Percentiles rank a stretch among this genome's conserved stretches.
phyloP scores from a whole-genome alignment of 106 monocot genomes.

The Dioscorea zingiberensis region DNA sequence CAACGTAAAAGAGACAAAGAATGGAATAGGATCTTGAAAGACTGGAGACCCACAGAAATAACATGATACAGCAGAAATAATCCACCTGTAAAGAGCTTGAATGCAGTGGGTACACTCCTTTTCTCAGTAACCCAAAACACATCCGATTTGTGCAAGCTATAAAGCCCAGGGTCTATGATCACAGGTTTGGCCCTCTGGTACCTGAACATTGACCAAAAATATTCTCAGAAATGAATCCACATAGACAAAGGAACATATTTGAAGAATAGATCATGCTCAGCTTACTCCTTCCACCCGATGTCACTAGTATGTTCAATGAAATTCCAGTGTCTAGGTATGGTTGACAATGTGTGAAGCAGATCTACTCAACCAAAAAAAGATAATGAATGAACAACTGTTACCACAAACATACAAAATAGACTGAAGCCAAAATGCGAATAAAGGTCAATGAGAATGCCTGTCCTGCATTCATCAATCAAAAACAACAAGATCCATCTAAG shows the following conservation, averaged over 20 bases:
- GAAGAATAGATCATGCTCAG: neutral
- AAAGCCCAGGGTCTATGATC: slow-evolving; percentile 64
- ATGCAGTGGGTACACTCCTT: slow-evolving; percentile 58
- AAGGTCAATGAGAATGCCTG: neutral
- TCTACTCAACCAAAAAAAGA: slow-evolving; percentile 19
- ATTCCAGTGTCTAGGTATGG: slow-evolving; percentile 51
- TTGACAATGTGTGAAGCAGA: slow-evolving; percentile 43
- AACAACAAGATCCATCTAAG: too few relatives aligned
- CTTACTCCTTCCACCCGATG: slow-evolving; percentile 65
- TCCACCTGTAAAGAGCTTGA: slow-evolving; percentile 72
- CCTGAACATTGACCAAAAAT: slow-evolving; percentile 15
- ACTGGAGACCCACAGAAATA: too few relatives aligned
- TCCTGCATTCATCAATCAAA: too few relatives aligned
- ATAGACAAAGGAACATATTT: neutral
- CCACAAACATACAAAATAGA: neutral
- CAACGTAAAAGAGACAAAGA: too few relatives aligned
- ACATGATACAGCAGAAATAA: neutral
- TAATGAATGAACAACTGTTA: neutral
- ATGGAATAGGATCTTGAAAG: too few relatives aligned
- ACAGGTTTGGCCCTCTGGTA: slow-evolving; percentile 64
- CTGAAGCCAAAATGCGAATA: neutral
- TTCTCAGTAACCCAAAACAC: slow-evolving; percentile 64
- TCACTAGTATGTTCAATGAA: slow-evolving; percentile 72
- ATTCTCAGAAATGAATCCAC: too few relatives aligned
- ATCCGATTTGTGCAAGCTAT: slow-evolving; percentile 55